Evolutionary conservation across 108 stramenopile genomes (phyloP), one percentile per base, ranked within the genome.

Genomic region (Nitzschia sp.): DNA sequence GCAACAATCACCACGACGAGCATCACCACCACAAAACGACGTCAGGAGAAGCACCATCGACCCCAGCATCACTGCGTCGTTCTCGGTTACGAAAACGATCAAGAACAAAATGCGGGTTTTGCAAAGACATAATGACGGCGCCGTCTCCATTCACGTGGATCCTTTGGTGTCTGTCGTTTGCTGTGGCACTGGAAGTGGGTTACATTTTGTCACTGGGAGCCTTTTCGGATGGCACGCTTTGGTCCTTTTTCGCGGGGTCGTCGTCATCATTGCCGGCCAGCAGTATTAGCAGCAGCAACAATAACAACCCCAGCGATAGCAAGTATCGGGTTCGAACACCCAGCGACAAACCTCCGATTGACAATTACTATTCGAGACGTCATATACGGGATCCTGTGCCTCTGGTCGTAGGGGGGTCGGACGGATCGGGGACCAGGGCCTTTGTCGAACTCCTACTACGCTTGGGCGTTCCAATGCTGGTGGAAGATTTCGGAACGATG

Each of bases 381-480:
- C 61, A 62, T 45, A 62, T 62, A 45, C 36, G 42, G 9, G 19
- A 62, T 15, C 32, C 61, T 45, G 61, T 62, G 24, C 61, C 61
- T 6, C 42, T 90, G 18, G 59, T 93, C 15, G 72, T 93, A 8
- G 89, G 92, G 2, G 92, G 92, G 28, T 82, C 82, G 4, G 92
- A 93, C 71, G 92, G 92, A 0, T 78, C 76, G 45, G 92, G 92
- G 19, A 94, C 92, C 17, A 77, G 92, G 13, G 75, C 85, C 38
- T 73, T 94, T 63, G 89, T 87, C 21, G 57, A 67, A 17, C 17
- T 85, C n/a, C 62, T 94, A 56, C 38, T 73, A 17, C 49, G 74
- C 6, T 64, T 94, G 28, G 82, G 84, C 21, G 85, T 87, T 23
- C 72, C 77, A 2, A 84, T 94, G 74, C 30, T 90, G 3, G 73